These are phyloP conservation scores for Xylaria nigripes DNA, from an alignment of 495 filamentous ascomycete genomes.

Conservation along the genomic window DNA sequence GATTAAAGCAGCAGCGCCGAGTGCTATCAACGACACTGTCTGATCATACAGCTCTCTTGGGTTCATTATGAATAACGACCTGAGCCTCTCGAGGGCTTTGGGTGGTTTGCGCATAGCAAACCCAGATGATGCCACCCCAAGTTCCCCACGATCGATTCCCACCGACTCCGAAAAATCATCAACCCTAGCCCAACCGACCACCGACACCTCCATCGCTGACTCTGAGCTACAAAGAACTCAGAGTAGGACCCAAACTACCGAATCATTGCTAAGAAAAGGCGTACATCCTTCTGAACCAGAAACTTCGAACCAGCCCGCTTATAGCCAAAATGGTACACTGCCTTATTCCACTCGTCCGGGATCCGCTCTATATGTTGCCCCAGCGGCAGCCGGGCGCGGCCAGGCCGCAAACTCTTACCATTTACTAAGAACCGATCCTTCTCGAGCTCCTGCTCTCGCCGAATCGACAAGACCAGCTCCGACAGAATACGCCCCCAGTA, in stretches of 20 bases:
- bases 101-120: constrained; percentile 97
- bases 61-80: constrained; percentile 72
- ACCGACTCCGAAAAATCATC: constrained; percentile 21
- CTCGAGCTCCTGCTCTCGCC: constrained; percentile 52
- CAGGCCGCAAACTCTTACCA: constrained; percentile 38
- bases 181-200: constrained; percentile 10
- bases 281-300: constrained; percentile 5
- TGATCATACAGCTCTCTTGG: not conserved
- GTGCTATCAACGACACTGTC: not conserved
- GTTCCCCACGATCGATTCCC: constrained; percentile 39
- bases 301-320: constrained; percentile 13
- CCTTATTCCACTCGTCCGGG: constrained; percentile 41
- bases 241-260: constrained; percentile 26
- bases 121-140: constrained; percentile 71
- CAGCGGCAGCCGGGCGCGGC: constrained; percentile 26
- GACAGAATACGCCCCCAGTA: constrained; percentile 51
- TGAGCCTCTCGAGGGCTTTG: constrained; percentile 86
- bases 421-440: constrained; percentile 55
- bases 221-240: constrained; percentile 15
- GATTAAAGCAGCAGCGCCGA: not conserved
- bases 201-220: constrained; percentile 11
- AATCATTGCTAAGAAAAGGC: constrained; percentile 13
- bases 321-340: constrained; percentile 20
- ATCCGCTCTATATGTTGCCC: constrained; percentile 45
- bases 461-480: constrained; percentile 46